Evolutionary conservation across 2,329 filamentous ascomycete genomes (phyloP), one percentile per base, ranked within the genome.

Genomic region (Truncatella angustata): DNA sequence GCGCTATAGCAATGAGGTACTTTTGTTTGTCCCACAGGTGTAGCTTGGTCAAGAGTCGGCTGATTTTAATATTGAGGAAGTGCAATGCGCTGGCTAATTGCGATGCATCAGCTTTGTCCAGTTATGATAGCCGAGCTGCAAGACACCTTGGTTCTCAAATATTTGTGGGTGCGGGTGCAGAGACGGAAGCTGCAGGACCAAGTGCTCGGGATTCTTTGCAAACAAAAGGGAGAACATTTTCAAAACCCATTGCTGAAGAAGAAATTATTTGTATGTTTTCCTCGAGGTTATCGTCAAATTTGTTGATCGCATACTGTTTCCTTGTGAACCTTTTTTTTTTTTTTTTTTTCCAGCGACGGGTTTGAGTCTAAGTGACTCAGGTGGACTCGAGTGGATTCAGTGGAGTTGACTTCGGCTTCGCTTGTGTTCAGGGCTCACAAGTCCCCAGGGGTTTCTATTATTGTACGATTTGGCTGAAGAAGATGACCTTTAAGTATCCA

Each of bases 281-380:
- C 36, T 18, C 42, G 47, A 50, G 23, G 47, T 42, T 50, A 50
- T 42, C 47, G 35, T 42, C 14, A 39, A 24, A 23, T 36, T 23
- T 10, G 37, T 16, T 32, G 47, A 50, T 50, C 47, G 47, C 47
- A 50, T 42, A 40, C 47, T 50, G 24, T 32, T 50, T 40, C 47
- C 47, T 30, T 26, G 10, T 10, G 14, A 35, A 14, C 6, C 26
- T 23, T 30, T 46, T 16, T 28, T 46, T 46, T 18, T n/a, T n/a
- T n/a, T n/a, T n/a, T n/a, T n/a, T n/a, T n/a, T n/a, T n/a, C n/a
- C n/a, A n/a, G 26, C 18, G 26, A n/a, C 32, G 18, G 26, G 43
- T 46, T 34, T 46, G 23, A 24, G 30, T 37, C 45, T 20, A 48
- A 46, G 43, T n/a, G n/a, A n/a, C n/a, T n/a, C n/a, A n/a, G n/a